A percentile compares a stretch with the other conserved stretches of the same genome.
Conservation (phyloP, 345 rosid genomes). For the Cardamine resedifolia region DNA sequence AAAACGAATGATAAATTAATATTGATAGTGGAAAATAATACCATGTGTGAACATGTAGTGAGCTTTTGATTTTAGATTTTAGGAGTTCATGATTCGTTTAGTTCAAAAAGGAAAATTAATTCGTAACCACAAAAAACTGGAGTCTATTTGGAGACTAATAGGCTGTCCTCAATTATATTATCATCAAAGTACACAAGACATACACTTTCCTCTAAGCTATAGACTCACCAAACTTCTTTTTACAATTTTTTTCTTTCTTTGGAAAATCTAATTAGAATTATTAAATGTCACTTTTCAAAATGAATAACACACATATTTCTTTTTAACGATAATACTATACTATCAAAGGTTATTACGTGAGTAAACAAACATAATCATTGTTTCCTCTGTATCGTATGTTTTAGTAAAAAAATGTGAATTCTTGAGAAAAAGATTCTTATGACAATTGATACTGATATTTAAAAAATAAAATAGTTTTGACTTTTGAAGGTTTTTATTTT, state of each 20-base stretch:
- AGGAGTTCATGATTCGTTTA: constrained; percentile 33
- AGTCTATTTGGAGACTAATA: constrained; percentile 17
- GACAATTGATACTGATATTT: too few species aligned
- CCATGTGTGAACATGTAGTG: constrained; percentile 27
- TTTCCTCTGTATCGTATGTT: background rate
- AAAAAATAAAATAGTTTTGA: too few species aligned
- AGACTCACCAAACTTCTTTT: constrained; percentile 30
- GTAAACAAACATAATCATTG: background rate
- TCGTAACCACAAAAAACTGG: constrained; percentile 29
- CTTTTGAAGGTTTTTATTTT: too few species aligned
- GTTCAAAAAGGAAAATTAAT: constrained; percentile 33
- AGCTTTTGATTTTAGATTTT: constrained; percentile 9
- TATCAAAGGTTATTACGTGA: background rate
- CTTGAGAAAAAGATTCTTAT: too few species aligned
- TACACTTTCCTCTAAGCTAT: constrained; percentile 24
- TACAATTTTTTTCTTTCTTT: background rate
- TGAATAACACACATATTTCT: background rate
- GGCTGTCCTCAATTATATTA: constrained; percentile 38
- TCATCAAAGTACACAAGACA: constrained; percentile 37
- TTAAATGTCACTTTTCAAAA: constrained; percentile 5
- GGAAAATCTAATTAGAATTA: background rate
- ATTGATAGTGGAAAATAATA: constrained; percentile 16
- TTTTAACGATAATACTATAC: background rate
- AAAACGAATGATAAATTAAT: background rate
- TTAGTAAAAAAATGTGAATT: too few species aligned